Percentiles rank a stretch among this genome's conserved stretches.
Evolutionary conservation across 352 stramenopile genomes (phyloP).

Genomic region (Phytophthora agathidicida): DNA sequence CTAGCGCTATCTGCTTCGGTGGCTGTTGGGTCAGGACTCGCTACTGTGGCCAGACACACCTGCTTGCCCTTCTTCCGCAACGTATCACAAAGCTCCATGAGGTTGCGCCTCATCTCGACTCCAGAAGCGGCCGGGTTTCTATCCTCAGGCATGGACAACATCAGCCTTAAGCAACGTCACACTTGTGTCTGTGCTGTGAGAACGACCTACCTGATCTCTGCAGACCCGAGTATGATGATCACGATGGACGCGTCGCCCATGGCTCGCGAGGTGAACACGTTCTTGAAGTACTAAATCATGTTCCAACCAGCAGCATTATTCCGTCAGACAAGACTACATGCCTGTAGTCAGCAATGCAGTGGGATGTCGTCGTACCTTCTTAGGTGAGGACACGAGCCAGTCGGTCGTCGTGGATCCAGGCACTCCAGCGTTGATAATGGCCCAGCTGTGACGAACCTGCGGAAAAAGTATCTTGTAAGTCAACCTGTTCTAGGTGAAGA

Average conservation of each 20-base stretch:
- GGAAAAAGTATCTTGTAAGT: slow-evolving; percentile 21
- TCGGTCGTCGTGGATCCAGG: slow-evolving; percentile 63
- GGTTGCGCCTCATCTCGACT: slow-evolving; percentile 57
- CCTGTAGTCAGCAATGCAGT: neutral
- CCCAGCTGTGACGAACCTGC: slow-evolving; percentile 82
- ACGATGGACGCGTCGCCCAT: slow-evolving; percentile 79
- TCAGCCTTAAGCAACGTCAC: too few species aligned
- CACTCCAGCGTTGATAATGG: slow-evolving; percentile 80
- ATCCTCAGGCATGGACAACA: slow-evolving; percentile 7
- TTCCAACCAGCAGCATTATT: slow-evolving; percentile 4
- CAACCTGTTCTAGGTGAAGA: neutral
- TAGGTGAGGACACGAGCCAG: slow-evolving; percentile 68
- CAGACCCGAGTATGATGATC: slow-evolving; percentile 78
- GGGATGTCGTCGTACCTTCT: slow-evolving; percentile 42
- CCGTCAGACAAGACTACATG: neutral
- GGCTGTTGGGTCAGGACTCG: slow-evolving; percentile 45
- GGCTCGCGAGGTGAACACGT: slow-evolving; percentile 61
- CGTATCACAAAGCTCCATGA: slow-evolving; percentile 78
- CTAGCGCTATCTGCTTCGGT: slow-evolving; percentile 40
- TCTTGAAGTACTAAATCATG: slow-evolving; percentile 73
- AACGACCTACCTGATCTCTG: slow-evolving; percentile 64
- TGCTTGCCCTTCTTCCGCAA: slow-evolving; percentile 85
- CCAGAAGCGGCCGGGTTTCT: slow-evolving; percentile 35
- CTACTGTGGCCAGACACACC: slow-evolving; percentile 72
- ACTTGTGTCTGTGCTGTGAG: too few species aligned